Base-by-base conservation (phyloP, 73 alveolate species). In the Stentor roeselii region DNA sequence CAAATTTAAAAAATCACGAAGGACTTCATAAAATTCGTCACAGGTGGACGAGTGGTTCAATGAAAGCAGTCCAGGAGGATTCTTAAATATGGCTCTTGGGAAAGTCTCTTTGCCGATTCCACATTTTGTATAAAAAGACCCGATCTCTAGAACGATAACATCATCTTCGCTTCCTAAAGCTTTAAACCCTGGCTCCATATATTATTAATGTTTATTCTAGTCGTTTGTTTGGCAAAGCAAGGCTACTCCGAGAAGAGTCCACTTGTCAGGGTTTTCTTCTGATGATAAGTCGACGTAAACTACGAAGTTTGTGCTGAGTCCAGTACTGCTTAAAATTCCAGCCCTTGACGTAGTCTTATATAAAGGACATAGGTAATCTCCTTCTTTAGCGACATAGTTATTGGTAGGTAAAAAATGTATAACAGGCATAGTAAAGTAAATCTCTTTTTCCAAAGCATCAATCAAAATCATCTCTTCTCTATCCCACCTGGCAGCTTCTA, bases 191-290 rank as follows among this genome's bases (percentile, higher is more conserved):
- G n/a, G n/a, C n/a, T n/a, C n/a, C n/a, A n/a, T n/a, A n/a, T n/a
- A n/a, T n/a, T n/a, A n/a, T n/a, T n/a, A 50, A 50, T 11, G 21
- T 50, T 21, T 50, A 50, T 11, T 38, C 95, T 94, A 97, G 90
- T 95, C 98, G 83, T 95, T 96, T n/a, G 94, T 91, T 91, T 94
- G 92, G 60, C 97, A 90, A 87, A 97, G 91, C 90, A 95, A 82
- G 30, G 99, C 99, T n/a, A 97, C 97, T 3, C 99, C 99, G 82
- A 97, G 93, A 82, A 94, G 90, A 35, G 93, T 89, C 99, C 99
- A 97, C 42, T 93, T 93, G 83, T 94, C 85, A 60, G 97, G 98
- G 2, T 91, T 82, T 76, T 85, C 83, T 77, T 85, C 90, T 36
- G 95, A 30, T 2, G 95, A 94, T 59, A 90, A 87, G 86, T 95